Evolutionary conservation across 495 filamentous ascomycete genomes (phyloP), one percentile per base, ranked within the genome.

Genomic region (Penicillium paxilli): DNA sequence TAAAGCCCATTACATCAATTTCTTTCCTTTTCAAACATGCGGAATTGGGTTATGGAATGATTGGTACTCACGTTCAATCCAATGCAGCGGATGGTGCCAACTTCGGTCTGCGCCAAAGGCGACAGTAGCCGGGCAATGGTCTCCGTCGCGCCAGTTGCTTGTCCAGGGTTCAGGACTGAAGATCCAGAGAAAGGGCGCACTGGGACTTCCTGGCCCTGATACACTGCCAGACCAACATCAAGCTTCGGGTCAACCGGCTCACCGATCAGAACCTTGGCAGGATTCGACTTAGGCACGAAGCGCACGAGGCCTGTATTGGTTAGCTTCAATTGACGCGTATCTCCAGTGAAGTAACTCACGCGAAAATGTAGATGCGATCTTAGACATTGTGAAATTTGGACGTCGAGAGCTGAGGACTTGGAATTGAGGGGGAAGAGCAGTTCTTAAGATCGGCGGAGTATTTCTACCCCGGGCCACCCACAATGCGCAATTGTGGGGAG

Each of bases 31-130:
- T 4, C 6, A 3, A 28, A 30, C 5, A 42, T 26, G 54, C 41
- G 53, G 4, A 38, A n/a, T 38, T 16, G 35, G 12, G 11, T 11
- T 14, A 37, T 37, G 33, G 33, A n/a, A 45, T 25, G 5, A 4
- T 12, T 19, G 23, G 12, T 16, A 45, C 66, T 59, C 47, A 82
- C 81, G 65, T 95, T 94, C 42, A 94, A 73, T 4, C 91, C 90
- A 47, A 95, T 72, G 57, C 89, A 94, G 50, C 90, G 79, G 42
- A 83, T 83, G 8, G 75, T 67, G 30, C 66, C 71, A 32, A 75
- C 70, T 23, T 81, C 75, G 10, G 49, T 57, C 49, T 75, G 65
- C 1, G 80, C 67, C 23, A 85, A 49, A 6, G 83, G 83, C 0
- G 83, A 82, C 14, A 86, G 72, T n/a, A 86, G 65, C 1, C 70